Conservation (phyloP, 768 basidiomycete species). For the Lentinula guzmanii region DNA sequence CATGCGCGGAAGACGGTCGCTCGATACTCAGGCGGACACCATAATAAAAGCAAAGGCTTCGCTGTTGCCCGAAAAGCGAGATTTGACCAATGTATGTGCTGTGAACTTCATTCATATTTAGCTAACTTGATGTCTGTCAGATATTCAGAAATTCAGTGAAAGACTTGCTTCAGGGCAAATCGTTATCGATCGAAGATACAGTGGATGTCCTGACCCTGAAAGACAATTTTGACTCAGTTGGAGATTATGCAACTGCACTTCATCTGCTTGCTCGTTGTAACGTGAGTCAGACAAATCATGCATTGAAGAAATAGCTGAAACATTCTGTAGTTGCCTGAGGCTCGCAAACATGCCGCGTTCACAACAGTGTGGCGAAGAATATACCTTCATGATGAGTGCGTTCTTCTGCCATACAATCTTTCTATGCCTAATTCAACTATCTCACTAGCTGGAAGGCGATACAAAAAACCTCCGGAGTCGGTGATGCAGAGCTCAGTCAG, state of each 20-base stretch:
- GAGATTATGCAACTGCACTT: constrained; percentile 66
- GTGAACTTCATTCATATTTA: constrained; percentile 9
- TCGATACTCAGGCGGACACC: constrained; percentile 64
- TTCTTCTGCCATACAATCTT: constrained; percentile 10
- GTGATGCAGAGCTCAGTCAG: constrained; percentile 69
- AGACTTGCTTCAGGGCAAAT: constrained; percentile 66
- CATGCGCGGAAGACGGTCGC: constrained; percentile 52
- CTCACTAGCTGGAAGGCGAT: constrained; percentile 68
- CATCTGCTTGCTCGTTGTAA: constrained; percentile 54
- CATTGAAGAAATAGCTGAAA: background rate
- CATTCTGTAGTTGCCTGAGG: constrained; percentile 47
- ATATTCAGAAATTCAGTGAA: constrained; percentile 67
- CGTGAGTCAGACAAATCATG: constrained; percentile 25
- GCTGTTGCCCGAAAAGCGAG: constrained; percentile 37
- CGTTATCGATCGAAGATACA: constrained; percentile 70
- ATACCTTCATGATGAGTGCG: constrained; percentile 85
- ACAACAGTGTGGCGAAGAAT: constrained; percentile 82
- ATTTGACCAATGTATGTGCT: constrained; percentile 42
- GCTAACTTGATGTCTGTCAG: constrained; percentile 23
- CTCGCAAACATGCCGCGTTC: constrained; percentile 62
- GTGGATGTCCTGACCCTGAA: constrained; percentile 84
- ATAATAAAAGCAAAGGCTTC: constrained; percentile 52
- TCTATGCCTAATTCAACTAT: background rate
- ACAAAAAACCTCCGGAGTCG: constrained; percentile 65
- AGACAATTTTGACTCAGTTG: constrained; percentile 56